Evolutionary conservation across 805 yeast species (phyloP), one percentile per base, ranked within the genome.

Genomic region (Candida awuae): DNA sequence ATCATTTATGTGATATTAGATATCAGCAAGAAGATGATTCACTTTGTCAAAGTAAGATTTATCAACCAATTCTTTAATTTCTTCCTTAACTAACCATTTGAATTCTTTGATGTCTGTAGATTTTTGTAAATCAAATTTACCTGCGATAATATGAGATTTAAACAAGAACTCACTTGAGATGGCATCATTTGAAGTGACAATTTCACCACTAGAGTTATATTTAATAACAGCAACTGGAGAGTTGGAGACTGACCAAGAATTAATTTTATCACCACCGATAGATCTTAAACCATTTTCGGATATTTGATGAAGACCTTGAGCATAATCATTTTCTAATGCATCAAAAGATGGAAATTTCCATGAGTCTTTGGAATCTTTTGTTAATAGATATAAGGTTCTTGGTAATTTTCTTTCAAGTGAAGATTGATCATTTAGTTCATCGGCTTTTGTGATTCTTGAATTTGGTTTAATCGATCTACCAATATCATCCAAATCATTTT

Each of bases 171-270:
- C 90, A 51, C 75, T 68, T 12, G 47, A 41, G 7, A 53, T 56
- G 4, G 41, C 39, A 18, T 28, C 43, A 15, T 33, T 31, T 6
- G 47, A 32, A 8, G 47, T 40, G 13, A 55, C 55, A 20, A 52
- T 34, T 12, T 60, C 55, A 23, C 53, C 53, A 25, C 55, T 54
- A 12, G 49, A 35, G 27, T 39, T 20, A 45, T 65, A 70, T 48
- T 74, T 67, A 45, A 80, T 54, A 1, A 81, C 76, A 32, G 80
- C 87, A 30, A 88, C 80, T 29, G 98, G 97, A 5, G 82, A 82
- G 41, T 75, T 76, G 18, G 97, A 86, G n/a, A 92, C 95, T 16
- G 83, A 75, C 84, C 94, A 90, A 32, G 86, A 81, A 62, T 86
- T 83, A 56, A 92, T 73, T 39, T 70, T 59, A 9, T 68, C 73